phyloP scores from a whole-genome alignment of 257 asterid species.

The Cordia subcordata region DNA sequence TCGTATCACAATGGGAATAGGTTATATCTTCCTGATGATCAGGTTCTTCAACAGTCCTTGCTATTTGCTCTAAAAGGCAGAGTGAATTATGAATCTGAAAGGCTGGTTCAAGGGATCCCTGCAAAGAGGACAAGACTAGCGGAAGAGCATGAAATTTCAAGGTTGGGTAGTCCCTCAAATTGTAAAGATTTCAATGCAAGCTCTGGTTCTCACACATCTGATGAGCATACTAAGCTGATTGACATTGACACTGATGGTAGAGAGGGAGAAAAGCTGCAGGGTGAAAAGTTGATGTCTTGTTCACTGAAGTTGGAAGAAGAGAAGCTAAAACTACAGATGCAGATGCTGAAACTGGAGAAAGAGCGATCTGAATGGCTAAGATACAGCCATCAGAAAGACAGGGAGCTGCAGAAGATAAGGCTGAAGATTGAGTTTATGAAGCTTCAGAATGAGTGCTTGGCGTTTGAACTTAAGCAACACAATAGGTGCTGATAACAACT shows the following conservation, averaged over 20 bases:
- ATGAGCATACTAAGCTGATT: too few relatives aligned
- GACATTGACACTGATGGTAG: too few relatives aligned
- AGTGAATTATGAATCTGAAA: constrained; percentile 1
- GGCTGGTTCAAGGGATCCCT: constrained; percentile 11
- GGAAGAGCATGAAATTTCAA: constrained; percentile 15
- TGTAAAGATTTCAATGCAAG: not conserved
- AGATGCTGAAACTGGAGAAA: constrained; percentile 37
- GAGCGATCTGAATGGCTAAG: constrained; percentile 19
- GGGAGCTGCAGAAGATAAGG: constrained; percentile 28
- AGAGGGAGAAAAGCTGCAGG: constrained; percentile 22
- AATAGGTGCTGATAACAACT: constrained; percentile 15
- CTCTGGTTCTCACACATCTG: too few relatives aligned
- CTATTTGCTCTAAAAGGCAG: constrained; percentile 27
- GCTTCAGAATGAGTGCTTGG: constrained; percentile 39
- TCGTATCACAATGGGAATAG: constrained; percentile 35
- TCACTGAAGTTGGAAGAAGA: constrained; percentile 26
- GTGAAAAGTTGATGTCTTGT: constrained; percentile 27
- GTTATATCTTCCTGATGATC: constrained; percentile 32
- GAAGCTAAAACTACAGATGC: constrained; percentile 19
- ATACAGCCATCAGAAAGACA: constrained; percentile 22
- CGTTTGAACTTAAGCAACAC: constrained; percentile 18
- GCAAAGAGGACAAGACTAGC: constrained; percentile 25
- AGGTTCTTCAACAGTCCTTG: constrained; percentile 20
- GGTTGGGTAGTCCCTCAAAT: not conserved
- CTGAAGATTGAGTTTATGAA: constrained; percentile 34